Evolutionary conservation across 108 stramenopile genomes (phyloP), one percentile per base, ranked within the genome.

Genomic region (Cylindrotheca closterium): DNA sequence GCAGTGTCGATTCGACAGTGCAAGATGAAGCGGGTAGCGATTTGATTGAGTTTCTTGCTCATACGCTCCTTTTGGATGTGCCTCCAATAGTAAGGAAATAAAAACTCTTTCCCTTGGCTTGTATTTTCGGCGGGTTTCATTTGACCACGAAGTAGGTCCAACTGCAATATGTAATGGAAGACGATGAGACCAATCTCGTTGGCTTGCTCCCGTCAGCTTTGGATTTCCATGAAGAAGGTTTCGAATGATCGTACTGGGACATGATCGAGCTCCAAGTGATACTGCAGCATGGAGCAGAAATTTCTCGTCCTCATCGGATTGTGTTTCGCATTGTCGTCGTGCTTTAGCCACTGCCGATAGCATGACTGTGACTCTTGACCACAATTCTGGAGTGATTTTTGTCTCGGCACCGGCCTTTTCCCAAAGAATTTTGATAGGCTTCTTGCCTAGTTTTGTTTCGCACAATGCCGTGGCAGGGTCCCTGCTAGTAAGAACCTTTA

Each of bases 201-300:
- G 2, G 59, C 50, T 45, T 75, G 74, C 22, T 65, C 27, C 23
- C 68, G 74, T 45, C 52, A 70, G 18, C 29, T 21, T 25, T 56
- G n/a, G n/a, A n/a, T n/a, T n/a, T n/a, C n/a, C n/a, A n/a, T n/a
- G n/a, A n/a, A n/a, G n/a, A n/a, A n/a, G n/a, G n/a, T n/a, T n/a
- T n/a, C n/a, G n/a, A n/a, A n/a, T n/a, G n/a, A n/a, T n/a, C n/a
- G n/a, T n/a, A n/a, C n/a, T 54, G 2, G 77, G 69, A 45, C 77
- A 78, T 30, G 54, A 31, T 22, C 30, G 17, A 26, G 60, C 26
- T 30, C 74, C 74, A 21, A 75, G 33, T 27, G 69, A 70, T 17
- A 55, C 68, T 23, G 75, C 75, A 8, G 75, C 75, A 63, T 77
- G 75, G 19, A 77, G 54, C 2, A 66, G 49, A 21, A 74, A 68